Percentiles rank a stretch among this genome's conserved stretches.
These are phyloP conservation scores for Prunus mira DNA, from an alignment of 306 rosid genomes.

Conservation along the genomic window DNA sequence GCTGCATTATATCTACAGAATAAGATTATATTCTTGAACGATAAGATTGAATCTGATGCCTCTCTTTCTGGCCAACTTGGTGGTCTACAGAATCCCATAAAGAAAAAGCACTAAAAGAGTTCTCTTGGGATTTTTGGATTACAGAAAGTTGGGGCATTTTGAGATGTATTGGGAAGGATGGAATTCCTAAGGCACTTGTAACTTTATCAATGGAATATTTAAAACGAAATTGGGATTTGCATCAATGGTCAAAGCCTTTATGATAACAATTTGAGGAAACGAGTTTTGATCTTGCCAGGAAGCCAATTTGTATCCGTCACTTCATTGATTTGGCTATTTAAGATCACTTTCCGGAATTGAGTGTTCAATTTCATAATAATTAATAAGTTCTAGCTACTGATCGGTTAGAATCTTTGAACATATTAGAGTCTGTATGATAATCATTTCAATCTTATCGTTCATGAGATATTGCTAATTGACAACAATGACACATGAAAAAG, in stretches of 20 bases:
- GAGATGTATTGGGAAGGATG: neutral
- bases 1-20: neutral
- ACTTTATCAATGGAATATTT: constrained; percentile 1
- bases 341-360: no score
- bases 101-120: neutral
- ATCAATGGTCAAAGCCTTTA: neutral
- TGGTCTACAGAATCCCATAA: neutral
- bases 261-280: neutral
- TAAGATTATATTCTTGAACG: constrained; percentile 9
- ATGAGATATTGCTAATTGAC: no score
- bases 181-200: neutral
- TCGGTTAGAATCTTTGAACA: neutral
- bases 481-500: neutral
- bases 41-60: constrained; percentile 42
- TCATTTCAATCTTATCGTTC: no score
- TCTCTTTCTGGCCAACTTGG: neutral
- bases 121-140: neutral
- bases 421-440: no score
- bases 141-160: no score
- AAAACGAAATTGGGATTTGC: neutral
- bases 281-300: no score
- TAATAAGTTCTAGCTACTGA: no score
- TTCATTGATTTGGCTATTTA: no score
- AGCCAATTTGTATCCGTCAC: no score
- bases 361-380: no score